Evolutionary conservation across 345 rosid genomes (phyloP).

Genomic region (Syzygium grande): DNA sequence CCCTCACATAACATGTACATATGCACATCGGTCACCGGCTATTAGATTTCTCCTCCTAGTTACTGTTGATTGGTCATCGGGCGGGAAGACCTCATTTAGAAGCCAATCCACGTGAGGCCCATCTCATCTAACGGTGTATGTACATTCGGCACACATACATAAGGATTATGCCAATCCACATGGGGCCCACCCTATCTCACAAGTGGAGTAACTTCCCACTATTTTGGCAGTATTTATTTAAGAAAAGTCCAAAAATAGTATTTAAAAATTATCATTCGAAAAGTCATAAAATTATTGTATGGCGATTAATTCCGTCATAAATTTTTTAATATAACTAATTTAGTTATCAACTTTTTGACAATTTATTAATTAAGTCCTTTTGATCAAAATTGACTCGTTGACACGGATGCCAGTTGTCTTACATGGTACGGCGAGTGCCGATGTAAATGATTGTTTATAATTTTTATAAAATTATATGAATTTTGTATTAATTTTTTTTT

Average conservation of each 20-base stretch:
- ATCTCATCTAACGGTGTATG: neutral
- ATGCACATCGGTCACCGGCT: neutral
- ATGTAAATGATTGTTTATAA: fast-evolving
- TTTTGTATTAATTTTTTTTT: neutral
- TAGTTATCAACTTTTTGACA: neutral
- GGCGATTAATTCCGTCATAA: no score
- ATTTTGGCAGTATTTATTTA: neutral
- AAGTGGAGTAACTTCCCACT: neutral
- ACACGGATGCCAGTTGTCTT: fast-evolving
- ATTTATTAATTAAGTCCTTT: neutral
- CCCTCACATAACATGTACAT: neutral
- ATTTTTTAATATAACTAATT: neutral
- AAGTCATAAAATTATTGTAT: no score
- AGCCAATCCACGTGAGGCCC: neutral
- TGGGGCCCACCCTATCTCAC: neutral
- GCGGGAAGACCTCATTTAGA: neutral
- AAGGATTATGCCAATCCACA: neutral
- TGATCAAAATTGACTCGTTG: neutral
- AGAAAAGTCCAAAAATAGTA: neutral
- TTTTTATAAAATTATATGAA: neutral
- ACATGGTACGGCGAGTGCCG: fast-evolving
- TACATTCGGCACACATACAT: neutral
- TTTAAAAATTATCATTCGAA: no score
- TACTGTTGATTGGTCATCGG: neutral
- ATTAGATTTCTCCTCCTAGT: neutral